Conservation (phyloP, 352 stramenopile species). For the Pythium periplocum region DNA sequence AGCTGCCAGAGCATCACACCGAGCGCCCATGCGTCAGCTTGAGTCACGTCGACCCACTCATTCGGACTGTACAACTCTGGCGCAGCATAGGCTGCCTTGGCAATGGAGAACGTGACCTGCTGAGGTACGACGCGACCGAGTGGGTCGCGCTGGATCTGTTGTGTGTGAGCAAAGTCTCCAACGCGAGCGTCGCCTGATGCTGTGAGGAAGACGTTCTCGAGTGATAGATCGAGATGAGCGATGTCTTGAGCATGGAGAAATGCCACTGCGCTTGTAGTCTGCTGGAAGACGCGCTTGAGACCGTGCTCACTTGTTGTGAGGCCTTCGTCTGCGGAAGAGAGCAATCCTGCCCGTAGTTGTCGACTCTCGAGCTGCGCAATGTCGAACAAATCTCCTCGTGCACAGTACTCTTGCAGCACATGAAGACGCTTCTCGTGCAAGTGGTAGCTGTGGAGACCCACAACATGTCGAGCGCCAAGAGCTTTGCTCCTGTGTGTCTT, state of each 20-base stretch:
- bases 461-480: slow-evolving; percentile 26
- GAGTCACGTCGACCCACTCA: slow-evolving; percentile 35
- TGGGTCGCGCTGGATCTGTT: slow-evolving; percentile 21
- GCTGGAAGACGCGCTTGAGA: slow-evolving; percentile 36
- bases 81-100: slow-evolving; percentile 65
- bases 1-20: slow-evolving; percentile 68
- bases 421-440: slow-evolving; percentile 55
- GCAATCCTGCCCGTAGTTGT: slow-evolving; percentile 32
- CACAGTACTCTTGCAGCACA: slow-evolving; percentile 62
- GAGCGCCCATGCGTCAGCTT: slow-evolving; percentile 67
- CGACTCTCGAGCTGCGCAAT: slow-evolving; percentile 44
- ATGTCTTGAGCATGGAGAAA: slow-evolving; percentile 84
- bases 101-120: slow-evolving; percentile 12
- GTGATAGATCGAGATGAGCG: slow-evolving; percentile 91
- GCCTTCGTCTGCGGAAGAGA: slow-evolving; percentile 9
- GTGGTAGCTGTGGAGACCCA: slow-evolving; percentile 37
- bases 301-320: slow-evolving; percentile 36
- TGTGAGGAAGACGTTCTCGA: slow-evolving; percentile 93
- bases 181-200: slow-evolving; percentile 70
- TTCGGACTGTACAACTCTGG: slow-evolving; percentile 35
- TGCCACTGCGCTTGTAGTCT: slow-evolving; percentile 83
- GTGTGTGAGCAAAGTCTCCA: slow-evolving; percentile 89
- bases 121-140: slow-evolving; percentile 22
- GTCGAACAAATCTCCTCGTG: slow-evolving; percentile 50
- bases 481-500: background rate